Evolutionary conservation across 1,139 yeast genomes (phyloP).

Genomic region (Cylindricascospora bacillispora): DNA sequence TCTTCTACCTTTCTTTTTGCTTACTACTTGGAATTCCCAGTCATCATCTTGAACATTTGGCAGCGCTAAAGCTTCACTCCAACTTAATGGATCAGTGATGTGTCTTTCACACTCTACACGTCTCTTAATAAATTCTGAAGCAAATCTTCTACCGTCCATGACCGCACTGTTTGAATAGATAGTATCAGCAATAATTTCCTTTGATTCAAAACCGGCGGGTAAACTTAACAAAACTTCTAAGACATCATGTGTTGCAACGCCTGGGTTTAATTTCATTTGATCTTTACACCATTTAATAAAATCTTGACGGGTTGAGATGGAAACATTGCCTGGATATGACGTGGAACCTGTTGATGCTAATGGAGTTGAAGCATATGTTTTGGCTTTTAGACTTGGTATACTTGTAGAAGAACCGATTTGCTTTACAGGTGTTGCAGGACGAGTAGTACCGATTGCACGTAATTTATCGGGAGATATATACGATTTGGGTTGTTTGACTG

Average conservation of each 20-base stretch:
- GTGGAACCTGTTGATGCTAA: no score
- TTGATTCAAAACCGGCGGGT: constrained; percentile 61
- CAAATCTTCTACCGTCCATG: constrained; percentile 92
- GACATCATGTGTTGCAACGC: constrained; percentile 65
- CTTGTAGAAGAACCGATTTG: constrained; percentile 22
- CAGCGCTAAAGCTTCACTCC: constrained; percentile 52
- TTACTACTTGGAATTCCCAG: constrained; percentile 66
- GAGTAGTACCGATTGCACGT: constrained; percentile 14
- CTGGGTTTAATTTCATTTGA: constrained; percentile 59
- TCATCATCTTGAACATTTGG: constrained; percentile 56
- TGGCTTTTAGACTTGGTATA: constrained; percentile 11
- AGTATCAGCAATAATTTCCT: constrained; percentile 83
- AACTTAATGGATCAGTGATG: constrained; percentile 44
- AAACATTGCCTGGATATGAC: constrained; percentile 25
- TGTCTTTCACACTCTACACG: constrained; percentile 57
- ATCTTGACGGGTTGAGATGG: constrained; percentile 41
- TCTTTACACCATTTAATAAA: constrained; percentile 77
- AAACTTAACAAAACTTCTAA: constrained; percentile 68
- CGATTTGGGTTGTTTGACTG: constrained; percentile 5
- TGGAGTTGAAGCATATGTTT: constrained; percentile 1
- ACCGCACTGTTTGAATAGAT: constrained; percentile 82
- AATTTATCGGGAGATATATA: constrained; percentile 15
- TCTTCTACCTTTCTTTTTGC: constrained; percentile 47
- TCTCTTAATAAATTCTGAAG: constrained; percentile 75
- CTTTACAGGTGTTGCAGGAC: constrained; percentile 5